Conservation (phyloP, 768 basidiomycete genomes). For the Mycena latifolia region DNA sequence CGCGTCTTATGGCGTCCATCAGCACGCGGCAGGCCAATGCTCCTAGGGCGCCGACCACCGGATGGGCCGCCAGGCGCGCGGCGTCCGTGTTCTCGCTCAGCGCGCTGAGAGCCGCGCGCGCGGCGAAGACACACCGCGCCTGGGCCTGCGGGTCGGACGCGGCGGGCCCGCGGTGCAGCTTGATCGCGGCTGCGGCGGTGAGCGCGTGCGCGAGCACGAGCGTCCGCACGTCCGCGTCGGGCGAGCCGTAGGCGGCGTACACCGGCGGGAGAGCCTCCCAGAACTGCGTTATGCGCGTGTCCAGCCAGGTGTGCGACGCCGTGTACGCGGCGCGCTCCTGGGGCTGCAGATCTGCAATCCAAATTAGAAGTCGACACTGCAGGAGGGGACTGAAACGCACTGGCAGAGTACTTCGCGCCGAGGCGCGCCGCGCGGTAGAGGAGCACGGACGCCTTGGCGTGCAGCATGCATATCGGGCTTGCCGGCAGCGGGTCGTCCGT, state of each 20-base stretch:
- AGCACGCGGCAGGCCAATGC: conserved; percentile 9
- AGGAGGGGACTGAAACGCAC: too few relatives aligned
- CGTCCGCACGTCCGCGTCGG: conserved; percentile 7
- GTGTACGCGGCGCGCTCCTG: conserved; percentile 14
- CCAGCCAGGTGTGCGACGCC: conserved; percentile 20
- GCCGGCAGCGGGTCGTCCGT: background rate
- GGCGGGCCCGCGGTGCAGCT: conserved; percentile 19
- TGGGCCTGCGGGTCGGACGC: conserved; percentile 5
- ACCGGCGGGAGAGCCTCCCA: conserved; percentile 30
- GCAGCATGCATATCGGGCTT: conserved; percentile 14
- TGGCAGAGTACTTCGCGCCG: background rate
- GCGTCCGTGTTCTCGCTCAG: conserved; percentile 23
- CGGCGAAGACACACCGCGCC: conserved; percentile 22
- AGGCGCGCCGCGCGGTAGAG: conserved; percentile 22
- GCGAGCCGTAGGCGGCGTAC: conserved; percentile 22
- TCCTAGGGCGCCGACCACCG: conserved; percentile 28
- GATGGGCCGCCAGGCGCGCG: conserved; percentile 16
- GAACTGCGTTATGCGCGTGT: conserved; percentile 26
- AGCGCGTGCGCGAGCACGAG: conserved; percentile 31
- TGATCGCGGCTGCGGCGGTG: conserved; percentile 31
- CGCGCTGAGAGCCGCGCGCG: conserved; percentile 24
- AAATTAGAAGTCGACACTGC: too few relatives aligned
- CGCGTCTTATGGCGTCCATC: conserved; percentile 1
- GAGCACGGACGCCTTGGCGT: conserved; percentile 24
- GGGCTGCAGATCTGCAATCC: conserved; percentile 1